Percentiles rank a stretch among this genome's conserved stretches.
These are phyloP conservation scores for Ustilago trichophora DNA, from an alignment of 1,284 basidiomycete species.

Conservation along the genomic window DNA sequence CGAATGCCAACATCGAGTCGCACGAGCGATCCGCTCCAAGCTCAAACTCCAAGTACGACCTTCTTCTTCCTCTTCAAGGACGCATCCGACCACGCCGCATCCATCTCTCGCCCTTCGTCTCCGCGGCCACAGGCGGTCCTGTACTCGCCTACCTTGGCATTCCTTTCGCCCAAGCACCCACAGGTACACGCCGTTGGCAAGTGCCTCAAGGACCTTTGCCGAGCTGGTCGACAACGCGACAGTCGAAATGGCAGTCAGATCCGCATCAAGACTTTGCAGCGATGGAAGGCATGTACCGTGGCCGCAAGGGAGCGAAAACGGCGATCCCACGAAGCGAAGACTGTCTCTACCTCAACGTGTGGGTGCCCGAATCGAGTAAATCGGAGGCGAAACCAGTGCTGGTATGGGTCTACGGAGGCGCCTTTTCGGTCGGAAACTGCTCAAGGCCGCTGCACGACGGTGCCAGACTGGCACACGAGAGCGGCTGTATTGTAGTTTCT, in stretches of 20 bases:
- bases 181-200: constrained; percentile 72
- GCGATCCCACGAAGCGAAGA: constrained; percentile 69
- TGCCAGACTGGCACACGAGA: constrained; percentile 32
- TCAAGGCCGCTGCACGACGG: constrained; percentile 36
- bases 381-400: constrained; percentile 70
- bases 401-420: constrained; percentile 71
- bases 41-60: constrained; percentile 27
- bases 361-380: constrained; percentile 14
- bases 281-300: constrained; percentile 37
- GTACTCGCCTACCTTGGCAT: constrained; percentile 75
- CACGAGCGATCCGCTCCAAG: no score
- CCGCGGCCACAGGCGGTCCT: constrained; percentile 5
- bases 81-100: constrained; percentile 37
- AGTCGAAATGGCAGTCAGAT: constrained; percentile 32
- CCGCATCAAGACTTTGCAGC: constrained; percentile 38
- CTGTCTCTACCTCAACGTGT: constrained; percentile 70
- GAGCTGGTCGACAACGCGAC: constrained; percentile 10
- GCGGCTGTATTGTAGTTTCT: constrained; percentile 68
- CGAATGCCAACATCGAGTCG: background rate
- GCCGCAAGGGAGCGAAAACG: constrained; percentile 20
- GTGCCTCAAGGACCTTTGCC: constrained; percentile 68
- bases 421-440: constrained; percentile 50
- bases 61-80: constrained; percentile 39
- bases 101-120: constrained; percentile 22
- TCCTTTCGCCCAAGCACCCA: constrained; percentile 74